These are phyloP conservation scores for Paraphoma sp. DNA, from an alignment of 2,329 filamentous ascomycete genomes.

Conservation along the genomic window DNA sequence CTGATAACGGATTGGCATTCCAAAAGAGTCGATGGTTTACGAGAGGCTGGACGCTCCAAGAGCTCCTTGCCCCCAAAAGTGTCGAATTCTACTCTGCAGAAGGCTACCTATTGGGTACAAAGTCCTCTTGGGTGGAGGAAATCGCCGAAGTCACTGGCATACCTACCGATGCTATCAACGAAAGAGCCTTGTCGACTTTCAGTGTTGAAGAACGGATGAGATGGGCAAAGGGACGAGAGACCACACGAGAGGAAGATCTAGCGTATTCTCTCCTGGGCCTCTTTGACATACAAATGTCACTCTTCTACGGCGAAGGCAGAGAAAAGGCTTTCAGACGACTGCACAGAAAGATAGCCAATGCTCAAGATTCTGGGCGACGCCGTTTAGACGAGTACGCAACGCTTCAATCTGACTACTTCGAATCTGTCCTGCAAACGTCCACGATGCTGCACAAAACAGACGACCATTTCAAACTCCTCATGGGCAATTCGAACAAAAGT, in stretches of 20 bases:
- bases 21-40: conserved; percentile 15
- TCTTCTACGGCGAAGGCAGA: conserved; percentile 34
- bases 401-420: conserved; percentile 1
- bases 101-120: conserved; percentile 9
- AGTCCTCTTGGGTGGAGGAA: conserved; percentile 1
- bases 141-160: conserved; percentile 14
- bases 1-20: not conserved
- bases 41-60: conserved; percentile 10
- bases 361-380: not conserved
- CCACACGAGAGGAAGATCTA: conserved; percentile 21
- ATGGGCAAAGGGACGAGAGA: conserved; percentile 19
- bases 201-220: conserved; percentile 17
- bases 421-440: not conserved
- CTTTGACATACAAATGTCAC: conserved; percentile 14
- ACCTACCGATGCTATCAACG: conserved; percentile 8
- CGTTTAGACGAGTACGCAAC: not conserved
- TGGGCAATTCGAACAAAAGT: not conserved
- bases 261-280: conserved; percentile 21
- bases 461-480: conserved; percentile 1
- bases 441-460: conserved; percentile 2
- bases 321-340: conserved; percentile 20
- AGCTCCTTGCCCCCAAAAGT: conserved; percentile 19
- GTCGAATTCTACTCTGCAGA: conserved; percentile 23
- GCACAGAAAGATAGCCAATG: not conserved
- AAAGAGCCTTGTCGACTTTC: conserved; percentile 5